Evolutionary conservation across 2,329 filamentous ascomycete genomes (phyloP), one percentile per base, ranked within the genome.

Genomic region (Clarireedia paspali): DNA sequence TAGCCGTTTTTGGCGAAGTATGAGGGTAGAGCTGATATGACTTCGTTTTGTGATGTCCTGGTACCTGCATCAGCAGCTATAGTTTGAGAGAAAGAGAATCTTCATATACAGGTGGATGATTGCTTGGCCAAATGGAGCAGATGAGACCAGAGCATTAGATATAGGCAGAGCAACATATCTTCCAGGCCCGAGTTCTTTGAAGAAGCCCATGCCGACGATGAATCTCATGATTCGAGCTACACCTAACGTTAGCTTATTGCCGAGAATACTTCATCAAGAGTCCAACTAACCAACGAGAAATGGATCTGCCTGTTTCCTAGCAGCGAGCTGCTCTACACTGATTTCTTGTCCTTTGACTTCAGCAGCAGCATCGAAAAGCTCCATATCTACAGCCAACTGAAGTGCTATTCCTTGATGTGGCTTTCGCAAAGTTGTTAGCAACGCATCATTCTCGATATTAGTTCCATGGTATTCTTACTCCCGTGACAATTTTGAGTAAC

Each of bases 191-290:
- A 47, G 12, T 53, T 59, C 57, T 2, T 34, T 30, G 12, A 62
- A 59, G 36, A 58, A 27, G 4, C 27, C 47, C 42, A 60, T 56
- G 23, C 40, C 50, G 5, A 47, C 46, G 2, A 61, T 17, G 2
- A 59, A 56, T 51, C 59, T 56, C 57, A 61, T 56, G 17, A 61
- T 15, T 14, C 57, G 55, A 15, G 44, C 58, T 61, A 5, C 2
- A n/a, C 1, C 1, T 27, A 3, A 47, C 2, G 6, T 45, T 2
- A 51, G 24, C 7, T 40, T 30, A 12, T 6, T 40, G 34, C 38
- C 0, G 14, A 15, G 15, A 36, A 0, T 5, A 10, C 12, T 6
- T 23, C n/a, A 15, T n/a, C 5, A 2, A 26, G 5, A 2, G 1
- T n/a, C 4, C 4, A 23, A 56, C 30, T 40, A 6, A 40, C 40